Conservation (phyloP, 768 basidiomycete genomes). For the Psilocybe azurescens region DNA sequence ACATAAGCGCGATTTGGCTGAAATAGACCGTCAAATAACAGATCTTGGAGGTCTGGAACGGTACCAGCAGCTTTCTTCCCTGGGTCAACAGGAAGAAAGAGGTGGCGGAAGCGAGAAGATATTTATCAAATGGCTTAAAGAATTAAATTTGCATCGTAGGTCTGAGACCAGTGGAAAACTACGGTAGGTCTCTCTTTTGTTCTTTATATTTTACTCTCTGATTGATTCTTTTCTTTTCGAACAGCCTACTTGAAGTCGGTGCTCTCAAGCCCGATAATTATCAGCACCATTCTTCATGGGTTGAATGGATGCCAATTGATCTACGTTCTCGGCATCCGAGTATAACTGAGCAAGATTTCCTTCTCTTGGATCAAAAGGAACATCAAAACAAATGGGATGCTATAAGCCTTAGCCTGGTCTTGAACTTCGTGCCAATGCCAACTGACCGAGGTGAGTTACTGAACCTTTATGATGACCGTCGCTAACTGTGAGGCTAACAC, state of each 20-base stretch:
- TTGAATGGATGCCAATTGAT: slow-evolving; percentile 79
- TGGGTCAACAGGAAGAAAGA: slow-evolving; percentile 81
- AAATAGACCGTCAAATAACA: slow-evolving; percentile 67
- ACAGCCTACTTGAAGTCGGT: slow-evolving; percentile 86
- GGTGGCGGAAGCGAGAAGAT: slow-evolving; percentile 91
- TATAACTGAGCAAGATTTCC: slow-evolving; percentile 88
- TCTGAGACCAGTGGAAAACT: slow-evolving; percentile 34
- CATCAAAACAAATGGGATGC: slow-evolving; percentile 71
- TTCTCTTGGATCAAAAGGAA: slow-evolving; percentile 58
- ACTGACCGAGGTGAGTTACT: slow-evolving; percentile 67
- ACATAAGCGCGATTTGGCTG: slow-evolving; percentile 42
- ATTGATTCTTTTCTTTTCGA: not conserved
- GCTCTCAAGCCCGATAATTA: slow-evolving; percentile 89
- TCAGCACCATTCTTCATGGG: slow-evolving; percentile 67
- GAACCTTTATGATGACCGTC: not conserved
- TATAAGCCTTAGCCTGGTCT: slow-evolving; percentile 85
- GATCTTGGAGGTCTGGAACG: slow-evolving; percentile 76
- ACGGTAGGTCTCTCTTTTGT: slow-evolving; percentile 36
- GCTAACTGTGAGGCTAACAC: not conserved
- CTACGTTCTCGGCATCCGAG: slow-evolving; percentile 81
- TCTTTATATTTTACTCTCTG: not conserved
- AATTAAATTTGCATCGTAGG: slow-evolving; percentile 42
- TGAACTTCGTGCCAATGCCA: slow-evolving; percentile 86
- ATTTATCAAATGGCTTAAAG: slow-evolving; percentile 76
- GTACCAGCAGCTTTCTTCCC: slow-evolving; percentile 84